phyloP scores from a whole-genome alignment of 163 green algal species.

The Scenedesmus sp. region DNA sequence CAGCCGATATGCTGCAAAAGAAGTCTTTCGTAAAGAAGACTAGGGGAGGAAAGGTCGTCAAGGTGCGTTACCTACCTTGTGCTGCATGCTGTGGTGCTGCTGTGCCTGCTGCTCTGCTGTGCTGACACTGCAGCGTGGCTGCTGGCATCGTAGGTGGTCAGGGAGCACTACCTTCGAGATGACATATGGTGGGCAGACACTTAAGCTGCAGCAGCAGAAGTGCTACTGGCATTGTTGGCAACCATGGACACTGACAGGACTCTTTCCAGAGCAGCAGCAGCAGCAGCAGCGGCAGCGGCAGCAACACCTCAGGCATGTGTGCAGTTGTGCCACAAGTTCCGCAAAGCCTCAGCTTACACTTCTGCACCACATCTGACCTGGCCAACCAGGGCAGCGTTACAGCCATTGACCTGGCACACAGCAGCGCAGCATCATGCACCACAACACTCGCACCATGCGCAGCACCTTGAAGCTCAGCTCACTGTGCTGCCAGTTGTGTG shows the following conservation, averaged over 20 bases:
- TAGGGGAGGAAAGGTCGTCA: constrained; percentile 85
- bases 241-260: neutral
- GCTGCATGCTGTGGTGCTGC: too few species aligned
- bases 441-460: neutral
- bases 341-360: neutral
- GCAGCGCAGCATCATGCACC: constrained; percentile 1
- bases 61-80: constrained; percentile 65
- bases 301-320: neutral
- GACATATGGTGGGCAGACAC: constrained; percentile 87
- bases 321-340: neutral
- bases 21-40: constrained; percentile 95
- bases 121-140: constrained; percentile 1
- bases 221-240: neutral
- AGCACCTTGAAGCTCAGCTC: neutral
- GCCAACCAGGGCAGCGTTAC: neutral
- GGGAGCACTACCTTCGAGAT: constrained; percentile 97
- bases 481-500: neutral
- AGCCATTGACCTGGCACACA: neutral
- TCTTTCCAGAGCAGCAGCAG: neutral
- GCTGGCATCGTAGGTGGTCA: constrained; percentile 75
- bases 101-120: neutral
- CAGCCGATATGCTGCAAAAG: constrained; percentile 84
- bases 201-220: neutral
- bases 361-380: too few species aligned
- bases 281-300: neutral